phyloP scores from a whole-genome alignment of 495 filamentous ascomycete species.

The Endocarpon pusillum region DNA sequence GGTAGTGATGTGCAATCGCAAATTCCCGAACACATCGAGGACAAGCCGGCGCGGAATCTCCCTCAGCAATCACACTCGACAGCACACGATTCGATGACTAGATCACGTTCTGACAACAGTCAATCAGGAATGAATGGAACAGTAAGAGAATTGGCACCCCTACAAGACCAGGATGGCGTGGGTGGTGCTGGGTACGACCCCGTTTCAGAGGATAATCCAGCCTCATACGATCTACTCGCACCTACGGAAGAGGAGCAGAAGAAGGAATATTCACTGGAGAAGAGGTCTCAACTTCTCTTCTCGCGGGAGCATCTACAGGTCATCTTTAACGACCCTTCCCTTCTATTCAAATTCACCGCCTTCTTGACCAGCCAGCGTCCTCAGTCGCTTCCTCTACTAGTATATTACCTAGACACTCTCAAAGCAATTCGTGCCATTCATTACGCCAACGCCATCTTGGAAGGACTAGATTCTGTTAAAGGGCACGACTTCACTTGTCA shows the following conservation, averaged over 20 bases:
- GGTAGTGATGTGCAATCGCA: no score
- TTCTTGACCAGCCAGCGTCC: conserved; percentile 57
- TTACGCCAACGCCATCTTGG: conserved; percentile 48
- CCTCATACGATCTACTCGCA: conserved; percentile 20
- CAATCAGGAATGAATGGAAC: no score
- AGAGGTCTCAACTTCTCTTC: conserved; percentile 44
- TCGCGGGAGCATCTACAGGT: conserved; percentile 43
- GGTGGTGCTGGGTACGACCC: no score
- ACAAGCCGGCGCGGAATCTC: no score
- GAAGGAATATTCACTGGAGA: conserved; percentile 28
- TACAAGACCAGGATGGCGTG: no score
- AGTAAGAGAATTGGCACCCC: no score
- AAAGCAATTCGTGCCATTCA: conserved; percentile 52
- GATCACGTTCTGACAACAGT: no score
- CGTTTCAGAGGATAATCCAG: conserved; percentile 6
- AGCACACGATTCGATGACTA: no score
- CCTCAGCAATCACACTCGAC: no score
- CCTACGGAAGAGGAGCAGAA: conserved; percentile 5
- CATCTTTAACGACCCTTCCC: conserved; percentile 43
- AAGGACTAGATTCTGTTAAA: conserved; percentile 19
- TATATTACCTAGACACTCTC: conserved; percentile 44
- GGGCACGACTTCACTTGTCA: not conserved
- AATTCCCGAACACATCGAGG: no score
- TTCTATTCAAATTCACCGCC: conserved; percentile 44
- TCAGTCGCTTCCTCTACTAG: conserved; percentile 48